A percentile compares a stretch with the other conserved stretches of the same genome.
Evolutionary conservation across 441 rosid species (phyloP).

Genomic region (Aquilaria agallochum): DNA sequence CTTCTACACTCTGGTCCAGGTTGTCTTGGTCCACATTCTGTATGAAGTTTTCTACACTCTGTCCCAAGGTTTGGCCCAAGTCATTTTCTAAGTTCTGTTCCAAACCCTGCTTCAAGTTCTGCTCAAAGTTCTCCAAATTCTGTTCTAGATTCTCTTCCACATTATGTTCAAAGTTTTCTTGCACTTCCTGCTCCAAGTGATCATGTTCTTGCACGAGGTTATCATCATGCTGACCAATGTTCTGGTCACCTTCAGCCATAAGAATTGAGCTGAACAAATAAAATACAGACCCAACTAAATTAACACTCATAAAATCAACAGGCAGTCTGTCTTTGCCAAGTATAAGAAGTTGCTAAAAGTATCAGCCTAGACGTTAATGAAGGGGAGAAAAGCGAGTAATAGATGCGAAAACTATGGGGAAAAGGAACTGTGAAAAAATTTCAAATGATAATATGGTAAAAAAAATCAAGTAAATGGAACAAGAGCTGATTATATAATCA

Average conservation of each 20-base stretch:
- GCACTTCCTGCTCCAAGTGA: neutral
- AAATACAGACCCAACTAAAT: neutral
- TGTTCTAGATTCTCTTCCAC: neutral
- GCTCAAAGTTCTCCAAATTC: neutral
- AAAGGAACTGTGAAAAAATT: too few species aligned
- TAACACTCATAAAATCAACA: too few species aligned
- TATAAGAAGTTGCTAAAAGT: neutral
- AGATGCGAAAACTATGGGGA: neutral
- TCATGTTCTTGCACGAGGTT: slow-evolving; percentile 29
- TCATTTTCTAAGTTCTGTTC: slow-evolving; percentile 4
- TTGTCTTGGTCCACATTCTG: slow-evolving; percentile 9
- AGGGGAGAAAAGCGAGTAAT: neutral
- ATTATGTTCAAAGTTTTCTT: neutral
- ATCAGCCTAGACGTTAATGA: neutral
- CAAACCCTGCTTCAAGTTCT: slow-evolving; percentile 1
- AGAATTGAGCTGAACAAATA: neutral
- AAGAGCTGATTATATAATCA: too few species aligned
- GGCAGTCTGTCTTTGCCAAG: neutral
- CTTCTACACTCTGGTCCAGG: slow-evolving; percentile 7
- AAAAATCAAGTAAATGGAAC: too few species aligned
- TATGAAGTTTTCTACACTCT: slow-evolving; percentile 22
- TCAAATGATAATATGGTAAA: too few species aligned
- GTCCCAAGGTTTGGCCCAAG: slow-evolving; percentile 24
- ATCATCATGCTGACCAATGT: slow-evolving; percentile 41
- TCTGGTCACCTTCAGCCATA: slow-evolving; percentile 43